Evolutionary conservation across 495 filamentous ascomycete genomes (phyloP), one percentile per base, ranked within the genome.

Genomic region (Penicillium waksmanii): DNA sequence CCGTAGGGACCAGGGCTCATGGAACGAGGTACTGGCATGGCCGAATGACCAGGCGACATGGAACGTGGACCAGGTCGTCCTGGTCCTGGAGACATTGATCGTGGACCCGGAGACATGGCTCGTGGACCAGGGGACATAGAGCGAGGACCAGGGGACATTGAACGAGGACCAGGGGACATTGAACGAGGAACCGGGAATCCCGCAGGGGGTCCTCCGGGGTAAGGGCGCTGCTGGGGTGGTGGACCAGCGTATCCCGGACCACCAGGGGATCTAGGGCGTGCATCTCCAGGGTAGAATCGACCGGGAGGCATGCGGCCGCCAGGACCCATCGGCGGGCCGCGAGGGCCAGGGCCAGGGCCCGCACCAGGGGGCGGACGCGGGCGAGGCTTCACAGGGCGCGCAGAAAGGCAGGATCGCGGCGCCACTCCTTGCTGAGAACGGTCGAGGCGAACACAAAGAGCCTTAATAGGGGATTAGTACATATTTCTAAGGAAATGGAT

Each of bases 391-490:
- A 98, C 87, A 51, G 95, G 92, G 52, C 90, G 87, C 50, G 92
- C 89, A 25, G 96, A 98, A 31, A 98, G 84, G 77, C 96, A 98
- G 36, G 92, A 96, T 35, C 95, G 87, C 18, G 95, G 95, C 55
- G 87, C 92, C 51, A 98, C 96, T 74, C 95, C 95, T 77, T 97
- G 93, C 64, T 89, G 82, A 44, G 91, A 91, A 51, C 92, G 88
- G 74, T 98, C 94, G 49, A 98, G 85, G 60, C 90, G 89, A 66
- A 89, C 87, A 73, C 95, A 98, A 53, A 97, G 89, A 63, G 93
- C 91, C 89, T 93, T 40, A 8, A 43, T 35, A 3, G 61, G 6
- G 61, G 19, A 68, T 86, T 80, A 83, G 80, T 66, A 56, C 25
- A 25, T 56, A 12, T 35, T 33, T 53, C 40, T 2, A 44, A 27